Percentiles rank a stretch among this genome's conserved stretches.
These are phyloP conservation scores for Fusarium virguliforme DNA, from an alignment of 2,329 filamentous ascomycete genomes.

Conservation along the genomic window DNA sequence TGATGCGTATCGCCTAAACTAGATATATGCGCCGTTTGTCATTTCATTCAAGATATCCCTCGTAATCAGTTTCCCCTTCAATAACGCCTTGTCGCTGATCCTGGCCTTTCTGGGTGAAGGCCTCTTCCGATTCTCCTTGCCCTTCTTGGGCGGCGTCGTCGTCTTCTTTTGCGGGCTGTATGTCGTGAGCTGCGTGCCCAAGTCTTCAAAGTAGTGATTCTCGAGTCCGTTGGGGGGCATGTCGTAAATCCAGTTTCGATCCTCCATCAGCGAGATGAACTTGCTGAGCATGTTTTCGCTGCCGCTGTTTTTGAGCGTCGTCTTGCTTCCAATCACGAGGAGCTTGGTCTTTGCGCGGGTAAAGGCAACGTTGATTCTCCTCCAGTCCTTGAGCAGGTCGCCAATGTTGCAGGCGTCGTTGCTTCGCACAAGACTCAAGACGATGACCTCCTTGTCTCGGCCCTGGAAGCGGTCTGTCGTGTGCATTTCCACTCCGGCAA, in stretches of 20 bases:
- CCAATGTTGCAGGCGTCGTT: conserved; percentile 90
- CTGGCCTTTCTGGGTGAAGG: conserved; percentile 70
- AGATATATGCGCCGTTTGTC: conserved; percentile 62
- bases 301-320: conserved; percentile 82
- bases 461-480: conserved; percentile 98
- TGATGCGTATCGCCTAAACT: conserved; percentile 20
- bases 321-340: conserved; percentile 86
- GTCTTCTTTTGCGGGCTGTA: conserved; percentile 50
- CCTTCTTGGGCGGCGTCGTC: conserved; percentile 54
- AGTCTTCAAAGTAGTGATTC: conserved; percentile 77
- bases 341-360: conserved; percentile 94
- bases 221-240: conserved; percentile 76
- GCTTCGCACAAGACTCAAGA: conserved; percentile 89
- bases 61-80: conserved; percentile 78
- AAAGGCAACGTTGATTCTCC: conserved; percentile 95
- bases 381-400: conserved; percentile 91
- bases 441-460: conserved; percentile 92
- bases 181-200: conserved; percentile 65
- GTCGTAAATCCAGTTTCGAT: conserved; percentile 84
- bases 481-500: conserved; percentile 86
- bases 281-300: conserved; percentile 81
- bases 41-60: conserved; percentile 85
- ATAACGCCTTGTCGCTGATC: conserved; percentile 73
- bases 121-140: conserved; percentile 64
- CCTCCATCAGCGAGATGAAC: conserved; percentile 84